Evolutionary conservation across 306 rosid genomes (phyloP).

Genomic region (Lagenaria siceraria): DNA sequence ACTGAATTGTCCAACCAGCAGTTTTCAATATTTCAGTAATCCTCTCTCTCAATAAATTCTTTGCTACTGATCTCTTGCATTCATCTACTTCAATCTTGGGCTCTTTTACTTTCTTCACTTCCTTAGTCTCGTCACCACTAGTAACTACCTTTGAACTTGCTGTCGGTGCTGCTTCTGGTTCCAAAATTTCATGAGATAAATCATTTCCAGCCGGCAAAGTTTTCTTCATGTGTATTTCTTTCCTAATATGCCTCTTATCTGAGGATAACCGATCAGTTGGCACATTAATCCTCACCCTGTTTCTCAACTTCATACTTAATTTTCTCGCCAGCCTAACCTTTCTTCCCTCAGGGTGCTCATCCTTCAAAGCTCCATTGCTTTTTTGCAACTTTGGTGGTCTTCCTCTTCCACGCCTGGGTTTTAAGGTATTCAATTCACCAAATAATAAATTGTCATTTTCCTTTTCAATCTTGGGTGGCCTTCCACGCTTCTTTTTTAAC

Average conservation of each 20-base stretch:
- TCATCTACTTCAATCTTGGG: conserved; percentile 11
- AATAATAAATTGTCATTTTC: conserved; percentile 7
- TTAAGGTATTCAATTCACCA: conserved; percentile 9
- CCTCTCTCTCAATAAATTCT: conserved; percentile 52
- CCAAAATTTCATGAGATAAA: conserved; percentile 14
- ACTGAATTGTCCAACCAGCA: conserved; percentile 87
- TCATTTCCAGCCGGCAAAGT: conserved; percentile 18
- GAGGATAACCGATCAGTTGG: conserved; percentile 8
- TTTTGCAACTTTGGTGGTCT: conserved; percentile 15
- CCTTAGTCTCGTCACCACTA: conserved; percentile 2
- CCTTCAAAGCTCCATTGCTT: conserved; percentile 12
- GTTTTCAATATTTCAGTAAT: conserved; percentile 39
- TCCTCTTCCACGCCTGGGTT: conserved; percentile 45
- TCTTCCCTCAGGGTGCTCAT: conserved; percentile 17
- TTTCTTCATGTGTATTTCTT: conserved; percentile 10
- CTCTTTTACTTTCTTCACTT: background rate
- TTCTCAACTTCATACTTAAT: conserved; percentile 13
- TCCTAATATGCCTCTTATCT: conserved; percentile 18
- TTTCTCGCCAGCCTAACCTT: conserved; percentile 10
- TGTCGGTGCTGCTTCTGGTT: conserved; percentile 18
- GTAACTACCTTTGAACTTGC: conserved; percentile 11
- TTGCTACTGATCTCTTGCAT: conserved; percentile 12
- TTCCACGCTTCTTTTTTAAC: conserved; percentile 15
- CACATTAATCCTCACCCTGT: conserved; percentile 13
- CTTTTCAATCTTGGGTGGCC: conserved; percentile 14